Evolutionary conservation across 2,329 filamentous ascomycete genomes (phyloP), one percentile per base, ranked within the genome.

Genomic region (Fusarium nematophilum): DNA sequence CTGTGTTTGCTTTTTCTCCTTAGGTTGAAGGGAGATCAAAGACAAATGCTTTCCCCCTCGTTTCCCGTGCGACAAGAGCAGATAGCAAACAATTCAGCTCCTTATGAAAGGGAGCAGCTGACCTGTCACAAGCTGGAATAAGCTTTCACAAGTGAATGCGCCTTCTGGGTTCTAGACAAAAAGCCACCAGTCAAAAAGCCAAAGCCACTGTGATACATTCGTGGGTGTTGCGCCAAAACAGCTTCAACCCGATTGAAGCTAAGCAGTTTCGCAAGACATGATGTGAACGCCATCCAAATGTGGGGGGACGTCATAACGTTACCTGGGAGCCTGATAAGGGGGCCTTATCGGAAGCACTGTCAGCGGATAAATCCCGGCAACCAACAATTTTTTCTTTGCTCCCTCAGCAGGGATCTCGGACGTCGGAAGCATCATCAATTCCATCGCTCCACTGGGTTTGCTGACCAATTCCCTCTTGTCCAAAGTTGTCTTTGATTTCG

Each of bases 401-500:
- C 61, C 51, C 59, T 40, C 52, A 62, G 15, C 21, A 38, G 47
- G 57, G 43, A 49, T 45, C 27, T 59, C 53, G 59, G 62, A 46
- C 21, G 29, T 26, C 10, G 47, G 31, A 53, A 61, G 59, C 55
- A 60, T 65, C 62, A 60, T 27, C 18, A 55, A 18, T 44, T 30
- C 43, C n/a, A 53, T 53, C 18, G 53, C 62, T 65, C 53, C 63
- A 62, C 56, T 46, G 15, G 14, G 5, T n/a, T 13, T 64, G 63
- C 63, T 66, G 56, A 66, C 63, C 63, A 66, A 66, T 66, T 62
- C 55, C 15, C 57, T 58, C 30, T 18, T 46, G 54, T 48, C 33
- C 9, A 33, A 9, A 21, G 21, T 21, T 21, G 21, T 60, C 30
- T 51, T 34, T 48, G 34, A 39, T 49, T 59, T 59, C 9, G 29